phyloP scores from a whole-genome alignment of 2,329 filamentous ascomycete species.

The Xylaria digitata region DNA sequence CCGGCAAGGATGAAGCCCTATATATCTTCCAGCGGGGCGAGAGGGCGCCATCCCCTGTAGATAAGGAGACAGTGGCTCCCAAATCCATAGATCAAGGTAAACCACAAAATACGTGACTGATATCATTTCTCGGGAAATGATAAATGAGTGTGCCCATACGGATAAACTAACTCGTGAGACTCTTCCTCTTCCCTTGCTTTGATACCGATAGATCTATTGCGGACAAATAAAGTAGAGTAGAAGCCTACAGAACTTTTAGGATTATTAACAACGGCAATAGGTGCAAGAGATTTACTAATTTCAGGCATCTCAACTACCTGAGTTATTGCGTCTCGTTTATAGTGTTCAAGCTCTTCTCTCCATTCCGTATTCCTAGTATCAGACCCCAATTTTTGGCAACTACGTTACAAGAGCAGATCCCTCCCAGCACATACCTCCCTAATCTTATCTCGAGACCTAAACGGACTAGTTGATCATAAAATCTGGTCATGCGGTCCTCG shows the following conservation, averaged over 20 bases:
- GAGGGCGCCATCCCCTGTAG: constrained; percentile 46
- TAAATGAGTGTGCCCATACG: not conserved
- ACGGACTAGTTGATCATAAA: not conserved
- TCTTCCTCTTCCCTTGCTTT: not conserved
- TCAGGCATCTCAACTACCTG: not conserved
- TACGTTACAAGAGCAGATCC: constrained; percentile 3
- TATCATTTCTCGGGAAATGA: not conserved
- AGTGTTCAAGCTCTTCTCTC: not conserved
- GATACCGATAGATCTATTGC: not conserved
- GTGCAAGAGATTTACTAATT: constrained; percentile 13
- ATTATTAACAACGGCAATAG: not conserved
- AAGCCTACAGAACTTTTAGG: not conserved
- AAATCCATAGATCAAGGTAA: constrained; percentile 4
- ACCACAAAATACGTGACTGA: constrained; percentile 18
- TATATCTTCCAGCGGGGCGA: constrained; percentile 71
- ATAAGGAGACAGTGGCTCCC: not conserved
- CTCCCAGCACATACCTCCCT: not conserved
- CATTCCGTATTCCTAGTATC: not conserved
- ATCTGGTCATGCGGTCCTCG: not conserved
- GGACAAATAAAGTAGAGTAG: not conserved
- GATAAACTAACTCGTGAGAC: not conserved
- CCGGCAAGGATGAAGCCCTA: constrained; percentile 80
- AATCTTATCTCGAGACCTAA: not conserved
- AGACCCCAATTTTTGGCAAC: not conserved
- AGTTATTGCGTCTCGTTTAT: not conserved